Conservation (phyloP, 116 monocot genomes). For the Posidonia oceanica region DNA sequence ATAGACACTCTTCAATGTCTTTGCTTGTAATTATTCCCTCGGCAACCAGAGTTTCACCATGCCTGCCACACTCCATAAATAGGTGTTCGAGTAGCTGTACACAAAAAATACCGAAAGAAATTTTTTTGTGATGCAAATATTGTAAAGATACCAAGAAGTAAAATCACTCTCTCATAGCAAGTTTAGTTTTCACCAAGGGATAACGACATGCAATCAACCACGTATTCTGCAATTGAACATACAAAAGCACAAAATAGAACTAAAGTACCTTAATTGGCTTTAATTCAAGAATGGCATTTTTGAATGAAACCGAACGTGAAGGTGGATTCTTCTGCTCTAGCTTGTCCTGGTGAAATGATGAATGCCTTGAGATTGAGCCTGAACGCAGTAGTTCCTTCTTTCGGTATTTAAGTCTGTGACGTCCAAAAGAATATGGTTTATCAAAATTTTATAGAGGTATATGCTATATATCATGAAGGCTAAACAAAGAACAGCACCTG, state of each 20-base stretch:
- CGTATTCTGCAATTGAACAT: no score
- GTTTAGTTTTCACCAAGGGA: background rate
- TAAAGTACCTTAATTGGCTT: conserved; percentile 74
- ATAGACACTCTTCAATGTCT: conserved; percentile 54
- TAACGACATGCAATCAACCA: no score
- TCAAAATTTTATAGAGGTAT: background rate
- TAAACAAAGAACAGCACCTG: conserved; percentile 28
- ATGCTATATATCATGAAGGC: background rate
- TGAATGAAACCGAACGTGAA: conserved; percentile 47
- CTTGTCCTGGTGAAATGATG: conserved; percentile 34
- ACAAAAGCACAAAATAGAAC: no score
- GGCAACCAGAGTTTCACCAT: conserved; percentile 52
- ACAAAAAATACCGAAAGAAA: background rate
- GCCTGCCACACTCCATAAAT: conserved; percentile 50
- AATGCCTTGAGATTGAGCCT: conserved; percentile 28
- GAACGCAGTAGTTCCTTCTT: conserved; percentile 14
- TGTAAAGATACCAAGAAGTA: background rate
- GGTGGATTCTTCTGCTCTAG: conserved; percentile 36
- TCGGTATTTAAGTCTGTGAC: conserved; percentile 41
- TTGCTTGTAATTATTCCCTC: conserved; percentile 63
- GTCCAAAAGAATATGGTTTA: background rate
- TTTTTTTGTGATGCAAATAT: background rate
- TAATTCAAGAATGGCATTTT: conserved; percentile 49
- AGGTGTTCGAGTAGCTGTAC: conserved; percentile 64
- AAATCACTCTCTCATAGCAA: background rate